Evolutionary conservation across 176 grass and related monocot species (phyloP).

Genomic region (Musa itinerans): DNA sequence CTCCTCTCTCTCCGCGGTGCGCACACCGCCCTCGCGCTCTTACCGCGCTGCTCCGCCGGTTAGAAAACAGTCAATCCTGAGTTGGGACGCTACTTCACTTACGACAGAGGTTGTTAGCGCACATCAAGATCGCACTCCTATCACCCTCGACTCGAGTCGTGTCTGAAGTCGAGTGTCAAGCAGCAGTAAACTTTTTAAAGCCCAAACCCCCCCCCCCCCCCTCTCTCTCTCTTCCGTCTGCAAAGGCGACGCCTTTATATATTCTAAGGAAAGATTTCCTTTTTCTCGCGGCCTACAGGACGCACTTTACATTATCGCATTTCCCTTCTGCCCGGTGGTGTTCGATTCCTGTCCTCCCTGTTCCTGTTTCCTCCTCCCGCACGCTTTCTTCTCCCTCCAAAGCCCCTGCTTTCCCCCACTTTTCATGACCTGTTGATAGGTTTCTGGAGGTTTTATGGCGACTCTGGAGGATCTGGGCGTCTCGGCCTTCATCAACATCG

Average conservation of each 20-base stretch:
- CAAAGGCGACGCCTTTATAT: not conserved
- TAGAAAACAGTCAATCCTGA: too few species aligned
- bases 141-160: too few species aligned
- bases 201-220: too few species aligned
- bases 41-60: too few species aligned
- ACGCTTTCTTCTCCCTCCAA: not conserved
- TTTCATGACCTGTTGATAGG: not conserved
- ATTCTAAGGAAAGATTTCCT: not conserved
- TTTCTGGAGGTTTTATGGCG: conserved; percentile 39
- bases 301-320: not conserved
- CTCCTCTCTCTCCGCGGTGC: too few species aligned
- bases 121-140: too few species aligned
- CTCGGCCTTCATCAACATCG: conserved; percentile 93
- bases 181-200: not conserved
- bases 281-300: not conserved
- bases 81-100: too few species aligned
- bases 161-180: too few species aligned
- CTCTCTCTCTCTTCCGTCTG: not conserved
- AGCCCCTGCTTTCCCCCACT: not conserved
- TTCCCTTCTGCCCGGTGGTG: not conserved
- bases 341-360: conserved; percentile 8
- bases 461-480: conserved; percentile 76
- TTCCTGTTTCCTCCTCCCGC: not conserved
- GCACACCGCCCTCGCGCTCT: too few species aligned
- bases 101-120: too few species aligned